Evolutionary conservation across 2,329 filamentous ascomycete genomes (phyloP).

Genomic region (Botrytis deweyae): DNA sequence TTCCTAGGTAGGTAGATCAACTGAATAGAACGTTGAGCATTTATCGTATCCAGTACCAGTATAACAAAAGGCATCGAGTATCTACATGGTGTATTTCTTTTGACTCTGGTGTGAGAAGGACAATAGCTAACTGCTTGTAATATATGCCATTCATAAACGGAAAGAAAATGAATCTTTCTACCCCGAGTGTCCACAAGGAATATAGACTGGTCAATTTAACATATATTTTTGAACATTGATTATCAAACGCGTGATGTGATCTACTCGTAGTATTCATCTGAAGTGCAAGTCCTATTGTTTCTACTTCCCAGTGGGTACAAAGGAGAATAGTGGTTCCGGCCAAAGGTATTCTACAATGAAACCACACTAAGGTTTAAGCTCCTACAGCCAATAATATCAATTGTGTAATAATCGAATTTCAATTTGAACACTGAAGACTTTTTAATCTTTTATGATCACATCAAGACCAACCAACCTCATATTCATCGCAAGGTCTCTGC

Average conservation of each 20-base stretch:
- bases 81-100: not conserved
- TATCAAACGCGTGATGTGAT: too few relatives aligned
- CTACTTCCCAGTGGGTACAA: not conserved
- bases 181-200: too few relatives aligned
- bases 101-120: not conserved
- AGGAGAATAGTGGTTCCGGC: not conserved
- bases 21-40: too few relatives aligned
- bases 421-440: not conserved
- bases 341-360: not conserved
- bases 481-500: not conserved
- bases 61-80: not conserved
- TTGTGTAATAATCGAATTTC: constrained; percentile 15
- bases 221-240: not conserved
- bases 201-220: not conserved
- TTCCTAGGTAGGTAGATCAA: not conserved
- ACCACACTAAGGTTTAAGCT: not conserved
- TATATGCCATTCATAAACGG: not conserved
- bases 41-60: too few relatives aligned
- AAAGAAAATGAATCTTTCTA: not conserved
- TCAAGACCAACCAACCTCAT: not conserved
- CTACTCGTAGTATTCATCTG: not conserved
- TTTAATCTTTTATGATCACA: not conserved
- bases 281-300: not conserved
- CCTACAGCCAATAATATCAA: constrained; percentile 5
- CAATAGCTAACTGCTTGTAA: not conserved